Evolutionary conservation across 768 basidiomycete species (phyloP).

Genomic region (Hemileccinum rubropunctum): DNA sequence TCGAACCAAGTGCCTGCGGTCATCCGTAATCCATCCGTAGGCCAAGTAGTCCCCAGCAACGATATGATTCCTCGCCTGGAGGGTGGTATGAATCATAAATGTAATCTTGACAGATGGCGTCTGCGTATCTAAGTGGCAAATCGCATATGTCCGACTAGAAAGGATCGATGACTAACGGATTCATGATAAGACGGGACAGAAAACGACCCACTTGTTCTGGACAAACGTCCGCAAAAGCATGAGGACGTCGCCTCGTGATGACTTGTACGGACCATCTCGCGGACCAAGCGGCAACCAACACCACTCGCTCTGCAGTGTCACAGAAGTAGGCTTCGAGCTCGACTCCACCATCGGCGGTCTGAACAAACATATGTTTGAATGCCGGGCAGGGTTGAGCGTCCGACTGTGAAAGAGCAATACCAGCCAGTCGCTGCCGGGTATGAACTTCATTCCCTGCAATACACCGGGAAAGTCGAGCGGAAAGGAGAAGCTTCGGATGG

Average conservation of each 20-base stretch:
- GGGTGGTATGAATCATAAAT: slow-evolving; percentile 22
- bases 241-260: slow-evolving; percentile 29
- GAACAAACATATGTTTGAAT: slow-evolving; percentile 30
- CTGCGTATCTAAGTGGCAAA: slow-evolving; percentile 26
- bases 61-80: slow-evolving; percentile 25
- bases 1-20: slow-evolving; percentile 28
- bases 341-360: slow-evolving; percentile 14
- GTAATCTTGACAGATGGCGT: slow-evolving; percentile 25
- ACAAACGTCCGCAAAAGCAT: slow-evolving; percentile 26
- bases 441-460: slow-evolving; percentile 31
- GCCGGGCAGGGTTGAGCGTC: slow-evolving; percentile 26
- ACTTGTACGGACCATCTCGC: slow-evolving; percentile 29
- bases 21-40: slow-evolving; percentile 31
- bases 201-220: slow-evolving; percentile 23
- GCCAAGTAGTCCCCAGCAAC: slow-evolving; percentile 24
- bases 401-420: slow-evolving; percentile 32
- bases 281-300: slow-evolving; percentile 25
- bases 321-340: slow-evolving; percentile 8
- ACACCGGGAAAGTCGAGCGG: slow-evolving; percentile 30
- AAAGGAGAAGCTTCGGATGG: slow-evolving; percentile 24
- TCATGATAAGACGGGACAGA: neutral
- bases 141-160: slow-evolving; percentile 23
- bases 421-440: slow-evolving; percentile 29
- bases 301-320: slow-evolving; percentile 29
- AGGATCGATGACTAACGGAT: neutral